A percentile compares a stretch with the other conserved stretches of the same genome.
Conservation (phyloP, 495 filamentous ascomycete species). For the Talaromyces liani region DNA sequence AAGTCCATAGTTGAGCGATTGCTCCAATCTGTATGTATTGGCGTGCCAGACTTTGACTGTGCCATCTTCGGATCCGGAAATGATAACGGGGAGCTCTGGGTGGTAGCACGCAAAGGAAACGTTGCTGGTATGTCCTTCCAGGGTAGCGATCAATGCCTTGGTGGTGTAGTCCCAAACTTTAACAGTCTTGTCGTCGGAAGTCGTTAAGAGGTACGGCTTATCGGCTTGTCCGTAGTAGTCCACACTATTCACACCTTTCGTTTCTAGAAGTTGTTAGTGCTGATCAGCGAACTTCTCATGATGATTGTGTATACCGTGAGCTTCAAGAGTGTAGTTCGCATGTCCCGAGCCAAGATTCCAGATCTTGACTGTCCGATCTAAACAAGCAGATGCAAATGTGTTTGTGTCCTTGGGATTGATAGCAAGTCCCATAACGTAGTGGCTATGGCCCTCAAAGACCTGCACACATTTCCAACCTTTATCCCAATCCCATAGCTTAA, state of each 20-base stretch:
- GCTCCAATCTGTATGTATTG: slow-evolving; percentile 90
- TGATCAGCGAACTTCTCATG: neutral
- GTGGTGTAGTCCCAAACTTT: slow-evolving; percentile 99
- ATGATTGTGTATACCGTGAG: slow-evolving; percentile 42
- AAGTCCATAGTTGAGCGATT: slow-evolving; percentile 89
- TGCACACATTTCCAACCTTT: slow-evolving; percentile 97
- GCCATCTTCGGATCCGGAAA: slow-evolving; percentile 97
- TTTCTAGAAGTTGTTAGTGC: slow-evolving; percentile 43
- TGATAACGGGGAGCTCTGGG: slow-evolving; percentile 92
- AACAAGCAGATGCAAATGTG: slow-evolving; percentile 92
- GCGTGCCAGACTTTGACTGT: slow-evolving; percentile 99
- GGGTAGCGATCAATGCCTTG: slow-evolving; percentile 89
- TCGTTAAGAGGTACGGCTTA: slow-evolving; percentile 95
- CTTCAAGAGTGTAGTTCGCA: slow-evolving; percentile 92
- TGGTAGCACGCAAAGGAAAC: slow-evolving; percentile 99
- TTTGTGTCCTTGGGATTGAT: slow-evolving; percentile 99
- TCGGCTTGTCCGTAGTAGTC: slow-evolving; percentile 96
- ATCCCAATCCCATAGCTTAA: slow-evolving; percentile 99
- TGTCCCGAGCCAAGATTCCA: slow-evolving; percentile 89
- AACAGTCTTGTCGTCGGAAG: slow-evolving; percentile 87
- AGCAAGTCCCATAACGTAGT: slow-evolving; percentile 99
- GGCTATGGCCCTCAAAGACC: slow-evolving; percentile 95
- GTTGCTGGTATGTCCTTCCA: slow-evolving; percentile 97
- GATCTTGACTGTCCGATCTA: slow-evolving; percentile 96
- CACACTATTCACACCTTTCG: slow-evolving; percentile 96